Evolutionary conservation across 2,329 filamentous ascomycete genomes (phyloP), one percentile per base, ranked within the genome.

Genomic region (Phialophora tarda): DNA sequence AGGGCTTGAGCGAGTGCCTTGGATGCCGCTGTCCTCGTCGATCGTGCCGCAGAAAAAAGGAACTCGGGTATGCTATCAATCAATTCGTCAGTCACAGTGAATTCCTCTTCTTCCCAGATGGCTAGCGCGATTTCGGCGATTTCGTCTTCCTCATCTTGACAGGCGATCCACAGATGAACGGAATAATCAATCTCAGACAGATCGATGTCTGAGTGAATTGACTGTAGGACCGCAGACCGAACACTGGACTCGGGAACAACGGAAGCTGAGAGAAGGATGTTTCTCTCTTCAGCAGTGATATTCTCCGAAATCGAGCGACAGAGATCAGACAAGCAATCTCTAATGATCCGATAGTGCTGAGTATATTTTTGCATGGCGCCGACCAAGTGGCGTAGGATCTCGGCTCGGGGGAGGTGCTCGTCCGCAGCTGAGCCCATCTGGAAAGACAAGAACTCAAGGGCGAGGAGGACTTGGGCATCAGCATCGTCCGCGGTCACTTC

Each of bases 61-160:
- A 96, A 98, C 0, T 89, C 88, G 57, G 96, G 80, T 74, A 93
- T 89, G 72, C 84, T 86, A 64, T 83, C 77, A 7, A 91, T 87
- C 8, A 91, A 85, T 6, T 89, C 83, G 23, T 86, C 81, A 1
- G 86, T 85, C 12, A 94, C 80, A 66, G 89, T 81, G 67, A 98
- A 90, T 7, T 87, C 90, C 75, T 94, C 96, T 74, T 97, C 95
- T 74, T 96, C 92, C 95, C 95, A 99, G 41, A 99, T 97, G 12
- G 94, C 91, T 59, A 84, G 86, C 6, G 91, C 94, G 61, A 96
- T 83, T 54, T 93, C 91, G 8, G 85, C 86, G 73, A 98, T 98
- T 76, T 98, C 93, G 51, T 90, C 87, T 23, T 92, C 87, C 72
- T 96, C 92, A 71, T 99, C 95, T 74, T 99, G 93, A 74, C 89